Evolutionary conservation across 257 asterid species (phyloP).

Genomic region (Oldenlandia corymbosa): DNA sequence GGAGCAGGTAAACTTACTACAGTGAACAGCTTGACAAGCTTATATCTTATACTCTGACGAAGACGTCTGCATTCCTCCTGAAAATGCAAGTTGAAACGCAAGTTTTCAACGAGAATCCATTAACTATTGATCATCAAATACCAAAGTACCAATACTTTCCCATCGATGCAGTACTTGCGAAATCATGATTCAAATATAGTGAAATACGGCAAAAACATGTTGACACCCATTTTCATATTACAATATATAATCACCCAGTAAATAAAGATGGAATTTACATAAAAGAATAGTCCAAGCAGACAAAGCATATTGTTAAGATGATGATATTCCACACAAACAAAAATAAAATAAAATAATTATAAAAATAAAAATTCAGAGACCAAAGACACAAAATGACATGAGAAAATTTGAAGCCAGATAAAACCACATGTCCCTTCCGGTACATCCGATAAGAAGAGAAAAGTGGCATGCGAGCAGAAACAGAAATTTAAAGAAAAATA

Average conservation of each 20-base stretch:
- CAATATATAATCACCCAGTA: neutral
- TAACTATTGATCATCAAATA: neutral
- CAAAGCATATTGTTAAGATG: neutral
- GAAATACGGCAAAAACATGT: neutral
- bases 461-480: constrained; percentile 3
- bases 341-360: too few species aligned
- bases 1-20: constrained; percentile 52
- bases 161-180: too few species aligned
- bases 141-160: neutral
- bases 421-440: too few species aligned
- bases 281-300: neutral
- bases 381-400: neutral
- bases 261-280: neutral
- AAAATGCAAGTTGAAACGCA: neutral
- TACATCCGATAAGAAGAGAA: too few species aligned
- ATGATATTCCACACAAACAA: too few species aligned
- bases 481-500: neutral
- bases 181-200: constrained; percentile 8
- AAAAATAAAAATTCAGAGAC: too few species aligned
- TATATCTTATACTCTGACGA: constrained; percentile 75
- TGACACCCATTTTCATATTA: too few species aligned
- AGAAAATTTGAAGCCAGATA: neutral
- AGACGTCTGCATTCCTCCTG: constrained; percentile 89
- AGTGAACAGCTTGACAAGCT: constrained; percentile 62
- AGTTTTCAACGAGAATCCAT: neutral